Base-by-base conservation (phyloP, 345 rosid species). In the Mallotus nudiflorus region DNA sequence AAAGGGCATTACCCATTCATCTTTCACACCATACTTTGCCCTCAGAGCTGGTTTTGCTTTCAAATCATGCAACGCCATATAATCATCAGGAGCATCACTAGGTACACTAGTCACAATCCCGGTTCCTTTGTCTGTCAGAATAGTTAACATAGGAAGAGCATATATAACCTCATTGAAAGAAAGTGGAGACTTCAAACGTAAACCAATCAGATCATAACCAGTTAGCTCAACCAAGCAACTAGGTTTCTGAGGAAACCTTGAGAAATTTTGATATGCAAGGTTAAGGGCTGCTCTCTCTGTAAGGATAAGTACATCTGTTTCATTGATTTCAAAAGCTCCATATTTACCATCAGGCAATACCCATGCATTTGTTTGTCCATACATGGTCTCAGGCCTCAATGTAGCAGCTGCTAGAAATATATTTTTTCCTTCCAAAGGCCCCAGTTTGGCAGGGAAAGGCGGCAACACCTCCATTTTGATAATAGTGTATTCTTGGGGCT, bases 311-410 rank as follows among this genome's bases (percentile, higher is more conserved):
- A 91, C 89, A 60, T 91, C 97, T 5, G 85, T 86, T 50, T 88
- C 97, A 59, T 79, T 91, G 55, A 94, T 85, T 61, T 91, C 98
- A 75, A 81, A 94, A 54, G 98, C 98, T 74, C 97, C 97, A 63
- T 94, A 94, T 70, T 87, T 81, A 40, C 98, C 98, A 76, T 91
- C 93, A 29, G 98, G 98, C 68, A 91, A 77, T 13, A 91, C 96
- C 98, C 98, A 94, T 20, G 95, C 96, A 74, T 94, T 94, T 65
- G 98, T 94, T 70, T 91, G 97, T 51, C 97, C 98, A 37, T 88
- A 94, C 98, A 94, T 87, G 44, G 97, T 94, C 87, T 94, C 97
- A 0, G 98, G 98, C 77, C 98, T 89, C 89, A 91, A 56, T 11
- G 98, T 91, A 69, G 93, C 97, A 54, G 96, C 96, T 62, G 82